A percentile compares a stretch with the other conserved stretches of the same genome.
phyloP scores from a whole-genome alignment of 1,284 basidiomycete genomes.

The Puccinia coronata region DNA sequence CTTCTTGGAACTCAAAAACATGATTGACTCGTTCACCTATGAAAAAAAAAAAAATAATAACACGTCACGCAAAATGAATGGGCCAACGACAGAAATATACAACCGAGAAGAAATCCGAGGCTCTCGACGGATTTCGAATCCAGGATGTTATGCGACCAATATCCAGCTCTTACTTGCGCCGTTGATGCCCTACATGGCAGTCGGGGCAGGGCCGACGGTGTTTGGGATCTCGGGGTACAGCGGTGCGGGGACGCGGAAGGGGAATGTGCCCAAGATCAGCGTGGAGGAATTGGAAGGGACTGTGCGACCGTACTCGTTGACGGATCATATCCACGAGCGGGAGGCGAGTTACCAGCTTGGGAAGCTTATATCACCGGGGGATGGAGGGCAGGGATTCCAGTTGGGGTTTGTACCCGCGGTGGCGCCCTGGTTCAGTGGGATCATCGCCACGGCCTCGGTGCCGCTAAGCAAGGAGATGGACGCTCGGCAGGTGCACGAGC shows the following conservation, averaged over 20 bases:
- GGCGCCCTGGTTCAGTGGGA: conserved; percentile 94
- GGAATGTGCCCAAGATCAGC: conserved; percentile 74
- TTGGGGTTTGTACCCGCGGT: conserved; percentile 86
- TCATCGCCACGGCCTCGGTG: conserved; percentile 80
- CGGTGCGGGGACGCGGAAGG: conserved; percentile 84
- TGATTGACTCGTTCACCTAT: conserved; percentile 52
- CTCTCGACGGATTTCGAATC: conserved; percentile 88
- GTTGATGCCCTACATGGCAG: conserved; percentile 72
- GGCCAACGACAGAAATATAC: conserved; percentile 73
- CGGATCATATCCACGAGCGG: conserved; percentile 97
- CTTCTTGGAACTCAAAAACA: conserved; percentile 54
- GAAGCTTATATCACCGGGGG: conserved; percentile 60
- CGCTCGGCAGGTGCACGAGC: conserved; percentile 71
- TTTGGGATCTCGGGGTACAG: conserved; percentile 93
- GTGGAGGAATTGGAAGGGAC: conserved; percentile 74
- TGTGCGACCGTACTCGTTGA: conserved; percentile 81
- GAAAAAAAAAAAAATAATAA: conserved; percentile 47
- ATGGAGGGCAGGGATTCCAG: conserved; percentile 62
- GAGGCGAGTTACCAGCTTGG: conserved; percentile 84
- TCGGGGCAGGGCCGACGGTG: conserved; percentile 76
- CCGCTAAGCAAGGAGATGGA: conserved; percentile 69
- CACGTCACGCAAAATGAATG: conserved; percentile 38
- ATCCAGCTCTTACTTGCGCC: conserved; percentile 89
- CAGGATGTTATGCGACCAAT: conserved; percentile 95
- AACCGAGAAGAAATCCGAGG: conserved; percentile 70